Conservation (phyloP, 2,329 filamentous ascomycete species). For the Capronia americana region DNA sequence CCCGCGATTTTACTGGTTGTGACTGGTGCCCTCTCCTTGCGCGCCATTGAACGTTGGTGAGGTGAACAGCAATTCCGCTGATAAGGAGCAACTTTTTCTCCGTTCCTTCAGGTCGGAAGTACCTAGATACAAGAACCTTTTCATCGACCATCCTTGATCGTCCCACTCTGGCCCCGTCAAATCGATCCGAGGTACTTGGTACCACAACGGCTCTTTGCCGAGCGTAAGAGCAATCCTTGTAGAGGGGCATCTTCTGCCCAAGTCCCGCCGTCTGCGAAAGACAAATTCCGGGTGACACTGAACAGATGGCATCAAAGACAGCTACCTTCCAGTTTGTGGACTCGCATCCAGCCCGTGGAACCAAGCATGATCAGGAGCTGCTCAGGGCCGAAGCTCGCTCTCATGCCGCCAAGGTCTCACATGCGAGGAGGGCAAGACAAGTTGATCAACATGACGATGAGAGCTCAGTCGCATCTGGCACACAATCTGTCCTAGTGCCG, state of each 20-base stretch:
- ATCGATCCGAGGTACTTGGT: too few relatives aligned
- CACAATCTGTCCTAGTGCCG: not conserved
- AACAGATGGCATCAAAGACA: not conserved
- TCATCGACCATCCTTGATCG: not conserved
- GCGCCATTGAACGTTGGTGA: not conserved
- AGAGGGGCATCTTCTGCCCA: too few relatives aligned
- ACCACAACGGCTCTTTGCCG: too few relatives aligned
- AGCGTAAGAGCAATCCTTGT: too few relatives aligned
- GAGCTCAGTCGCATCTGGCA: not conserved
- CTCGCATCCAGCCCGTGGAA: not conserved
- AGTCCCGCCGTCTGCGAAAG: not conserved
- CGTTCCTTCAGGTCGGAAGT: not conserved
- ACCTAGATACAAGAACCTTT: not conserved
- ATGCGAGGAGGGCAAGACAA: not conserved
- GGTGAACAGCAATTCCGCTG: not conserved
- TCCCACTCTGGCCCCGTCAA: not conserved
- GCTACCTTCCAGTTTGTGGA: slow-evolving; percentile 1
- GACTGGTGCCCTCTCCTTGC: not conserved
- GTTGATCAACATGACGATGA: not conserved
- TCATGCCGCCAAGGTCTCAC: slow-evolving; percentile 2
- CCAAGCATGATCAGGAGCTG: slow-evolving; percentile 1
- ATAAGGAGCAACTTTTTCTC: not conserved
- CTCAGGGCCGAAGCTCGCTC: not conserved
- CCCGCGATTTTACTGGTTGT: not conserved
- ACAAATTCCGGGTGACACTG: not conserved